Evolutionary conservation across 139 green algal genomes (phyloP), one percentile per base, ranked within the genome.

Genomic region (Zygnema circumcarinatum): DNA sequence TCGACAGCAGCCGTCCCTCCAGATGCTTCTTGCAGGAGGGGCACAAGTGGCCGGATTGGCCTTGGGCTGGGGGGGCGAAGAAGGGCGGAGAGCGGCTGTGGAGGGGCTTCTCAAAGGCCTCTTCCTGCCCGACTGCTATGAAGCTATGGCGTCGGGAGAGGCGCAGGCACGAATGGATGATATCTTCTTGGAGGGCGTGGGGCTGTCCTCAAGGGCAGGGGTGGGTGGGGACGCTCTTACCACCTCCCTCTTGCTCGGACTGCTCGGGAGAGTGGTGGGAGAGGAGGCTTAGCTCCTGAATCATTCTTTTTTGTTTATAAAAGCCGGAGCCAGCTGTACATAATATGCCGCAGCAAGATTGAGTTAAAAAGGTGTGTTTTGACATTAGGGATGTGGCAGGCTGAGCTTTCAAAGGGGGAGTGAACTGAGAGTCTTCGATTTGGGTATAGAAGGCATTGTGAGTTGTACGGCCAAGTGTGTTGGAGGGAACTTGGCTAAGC

Each of bases 1-100:
- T 11, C 33, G 75, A 25, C 75, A 83, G 7, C 75, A 83, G 32
- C 75, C 75, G 38, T 83, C 75, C 3, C 7, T 78, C 3, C 35
- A 39, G 36, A 52, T 41, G 69, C 69, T 78, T 20, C 69, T 78
- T 41, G 36, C 35, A n/a, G 69, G 35, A 78, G 69, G 69, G 16
- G 35, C 69, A 25, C 69, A 78, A 78, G 16, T 41, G 35, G 69
- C 69, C 11, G 7, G 7, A 11, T 52, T 78, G 36, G 7, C 16
- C 16, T 78, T 20, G 11, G 69, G 35, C 11, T 7, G 36, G 11
- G 69, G 16, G 36, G 69, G 7, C 7, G 11, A 7, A 41, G 35
- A 39, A 78, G 69, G 69, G 16, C 7, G 69, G 36, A 52, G 35
- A 41, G 69, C 7, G 35, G 16, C 69, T 22, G 3, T 78, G 11